Base-by-base conservation (phyloP, 768 basidiomycete species). In the Phylloporus arenicola region DNA sequence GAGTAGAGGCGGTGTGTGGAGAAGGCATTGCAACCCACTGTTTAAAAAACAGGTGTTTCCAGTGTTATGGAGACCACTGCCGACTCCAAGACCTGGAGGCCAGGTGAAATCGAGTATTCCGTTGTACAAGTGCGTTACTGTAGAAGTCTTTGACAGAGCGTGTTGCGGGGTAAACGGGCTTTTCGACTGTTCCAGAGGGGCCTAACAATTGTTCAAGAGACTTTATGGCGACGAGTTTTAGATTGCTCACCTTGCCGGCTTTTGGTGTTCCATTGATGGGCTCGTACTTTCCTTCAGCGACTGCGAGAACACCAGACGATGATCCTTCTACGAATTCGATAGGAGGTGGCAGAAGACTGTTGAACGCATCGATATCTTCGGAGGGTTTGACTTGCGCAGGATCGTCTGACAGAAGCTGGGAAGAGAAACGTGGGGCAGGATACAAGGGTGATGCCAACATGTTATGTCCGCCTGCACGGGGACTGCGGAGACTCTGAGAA, bases 41-140 rank as follows among this genome's bases (percentile, higher is more conserved):
- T 99, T 99, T 59, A 97, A 73, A 68, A 95, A 99, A 69, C 96
- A 99, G 2, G 92, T 95, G 63, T 97, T 98, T 41, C 91, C 92
- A 24, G 73, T 84, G 68, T 97, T 97, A 62, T 80, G 75, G 41
- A 97, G 71, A 1, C 93, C 93, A 44, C 63, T 68, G 35, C 80
- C 86, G 45, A 78, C 64, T 47, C 61, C 70, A 44, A 63, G 74
- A 13, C 64, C 67, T 20, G 65, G 46, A 1, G 86, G 84, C 85
- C 86, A 90, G 37, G 81, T 63, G 40, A 75, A 69, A 56, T 87
- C 84, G 44, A 90, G 75, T 31, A 75, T 68, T 43, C 75, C 73
- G 19, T 72, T 67, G 58, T 80, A 77, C 17, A 86, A 71, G 43
- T 57, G 55, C 54, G 68, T 75, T 47, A 52, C 8, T 42, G 60